Evolutionary conservation across 805 yeast genomes (phyloP), one percentile per base, ranked within the genome.

Genomic region (Kodamaea lidongshanica): DNA sequence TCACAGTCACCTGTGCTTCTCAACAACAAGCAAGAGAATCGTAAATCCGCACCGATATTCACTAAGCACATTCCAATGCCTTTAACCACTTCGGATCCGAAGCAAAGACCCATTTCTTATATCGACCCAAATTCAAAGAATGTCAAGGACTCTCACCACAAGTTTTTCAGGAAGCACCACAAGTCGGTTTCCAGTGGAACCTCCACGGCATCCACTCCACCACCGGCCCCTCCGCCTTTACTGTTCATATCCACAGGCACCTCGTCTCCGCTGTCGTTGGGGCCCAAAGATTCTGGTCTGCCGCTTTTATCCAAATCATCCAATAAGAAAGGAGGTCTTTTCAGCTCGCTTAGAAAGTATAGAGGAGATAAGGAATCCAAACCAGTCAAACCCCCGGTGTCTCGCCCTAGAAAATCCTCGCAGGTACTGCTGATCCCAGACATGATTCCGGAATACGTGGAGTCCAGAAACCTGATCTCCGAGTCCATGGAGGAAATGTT

Each of bases 121-220:
- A 41, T 60, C 5, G 67, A 60, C 16, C 58, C 63, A 3, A 33
- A 44, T 5, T 28, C 35, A 11, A 55, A 55, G 32, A 14, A 37
- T 6, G 20, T 38, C 6, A 50, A 52, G 19, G 52, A 50, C n/a
- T 34, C 33, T 19, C 32, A 42, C 10, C 51, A 42, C 30, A 70
- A 70, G 16, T 65, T 79, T 30, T 79, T 79, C 56, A 62, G 81
- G 40, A 70, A 77, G 38, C 85, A 78, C 43, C 67, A 71, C 27
- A 68, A 82, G 34, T 69, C 79, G n/a, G 71, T 68, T 28, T 76
- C 83, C 0, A 34, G 29, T n/a, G 40, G 38, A 2, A 19, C 30
- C 12, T 24, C 25, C 5, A 25, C 35, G 16, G 27, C 38, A 6
- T 28, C 32, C 11, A 21, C 30, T 11, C 25, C 34, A 2, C 30